These are phyloP conservation scores for Myxozyma vanderwaltii DNA, from an alignment of 805 yeast genomes.

Conservation along the genomic window DNA sequence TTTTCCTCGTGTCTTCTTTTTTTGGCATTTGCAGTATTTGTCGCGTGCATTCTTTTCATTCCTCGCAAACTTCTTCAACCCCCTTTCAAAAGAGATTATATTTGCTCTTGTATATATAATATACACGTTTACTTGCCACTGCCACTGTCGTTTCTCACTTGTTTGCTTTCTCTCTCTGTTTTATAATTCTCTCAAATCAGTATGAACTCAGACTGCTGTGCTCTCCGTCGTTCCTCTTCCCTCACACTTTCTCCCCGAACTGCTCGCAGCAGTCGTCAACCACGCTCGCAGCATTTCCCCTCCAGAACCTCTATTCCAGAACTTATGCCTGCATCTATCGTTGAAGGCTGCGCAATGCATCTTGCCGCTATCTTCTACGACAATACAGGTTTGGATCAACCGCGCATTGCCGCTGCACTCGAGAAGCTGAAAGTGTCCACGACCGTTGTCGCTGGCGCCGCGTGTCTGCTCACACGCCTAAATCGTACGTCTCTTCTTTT, in stretches of 20 bases:
- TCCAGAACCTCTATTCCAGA: background rate
- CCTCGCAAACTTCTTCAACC: too few relatives aligned
- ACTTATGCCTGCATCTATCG: background rate
- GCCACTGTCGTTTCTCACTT: background rate
- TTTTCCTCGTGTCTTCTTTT: too few relatives aligned
- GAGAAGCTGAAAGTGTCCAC: background rate
- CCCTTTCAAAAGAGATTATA: too few relatives aligned
- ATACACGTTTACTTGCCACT: too few relatives aligned
- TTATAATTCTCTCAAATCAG: background rate
- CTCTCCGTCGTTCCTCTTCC: slow-evolving; percentile 15
- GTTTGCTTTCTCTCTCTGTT: background rate
- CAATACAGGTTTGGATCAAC: background rate
- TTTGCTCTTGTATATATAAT: too few relatives aligned
- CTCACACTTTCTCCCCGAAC: slow-evolving; percentile 8
- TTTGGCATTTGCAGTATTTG: too few relatives aligned
- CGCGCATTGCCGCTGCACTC: background rate
- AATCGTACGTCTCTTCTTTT: background rate
- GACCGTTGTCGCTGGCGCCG: slow-evolving; percentile 10
- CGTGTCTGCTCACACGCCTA: slow-evolving; percentile 5
- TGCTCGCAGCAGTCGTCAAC: background rate
- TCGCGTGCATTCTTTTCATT: too few relatives aligned
- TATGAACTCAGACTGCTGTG: slow-evolving; percentile 8
- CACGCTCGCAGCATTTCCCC: background rate
- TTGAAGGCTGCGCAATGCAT: slow-evolving; percentile 15
- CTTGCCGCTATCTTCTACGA: slow-evolving; percentile 7